These are phyloP conservation scores for Blastocladiella emersonii DNA, from an alignment of 371 early-diverging fungal genomes.

Conservation along the genomic window DNA sequence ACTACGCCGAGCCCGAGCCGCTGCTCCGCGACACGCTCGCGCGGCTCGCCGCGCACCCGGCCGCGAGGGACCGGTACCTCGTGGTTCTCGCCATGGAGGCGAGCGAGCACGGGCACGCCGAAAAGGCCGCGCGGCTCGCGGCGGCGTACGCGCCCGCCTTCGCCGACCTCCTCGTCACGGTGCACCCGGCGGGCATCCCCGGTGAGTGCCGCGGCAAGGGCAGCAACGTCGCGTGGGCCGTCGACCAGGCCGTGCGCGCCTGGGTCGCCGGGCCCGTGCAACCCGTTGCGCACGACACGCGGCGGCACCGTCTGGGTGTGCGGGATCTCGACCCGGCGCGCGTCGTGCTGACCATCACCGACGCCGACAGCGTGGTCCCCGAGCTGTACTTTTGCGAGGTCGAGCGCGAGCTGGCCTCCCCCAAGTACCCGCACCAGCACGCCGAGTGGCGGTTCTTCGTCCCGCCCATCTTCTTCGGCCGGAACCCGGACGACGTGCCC, in stretches of 20 bases:
- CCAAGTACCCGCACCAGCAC: slow-evolving; percentile 15
- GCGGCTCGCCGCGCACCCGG: slow-evolving; percentile 30
- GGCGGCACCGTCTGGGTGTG: slow-evolving; percentile 11
- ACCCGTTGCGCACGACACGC: slow-evolving; percentile 19
- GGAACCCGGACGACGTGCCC: slow-evolving; percentile 56
- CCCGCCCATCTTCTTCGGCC: slow-evolving; percentile 60
- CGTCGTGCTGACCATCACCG: slow-evolving; percentile 52
- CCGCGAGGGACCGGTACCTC: slow-evolving; percentile 23
- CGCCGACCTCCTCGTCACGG: slow-evolving; percentile 45
- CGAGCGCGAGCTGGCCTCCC: slow-evolving; percentile 10
- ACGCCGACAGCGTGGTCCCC: slow-evolving; percentile 51
- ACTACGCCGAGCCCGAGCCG: slow-evolving; percentile 43
- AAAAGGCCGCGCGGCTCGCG: slow-evolving; percentile 42
- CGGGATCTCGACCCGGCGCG: slow-evolving; percentile 24
- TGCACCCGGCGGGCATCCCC: slow-evolving; percentile 48
- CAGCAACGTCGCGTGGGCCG: slow-evolving; percentile 59
- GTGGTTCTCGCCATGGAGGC: slow-evolving; percentile 67
- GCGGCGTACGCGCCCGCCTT: slow-evolving; percentile 37
- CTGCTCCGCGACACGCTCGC: slow-evolving; percentile 28
- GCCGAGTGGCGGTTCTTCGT: slow-evolving; percentile 35
- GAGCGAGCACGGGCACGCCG: slow-evolving; percentile 33
- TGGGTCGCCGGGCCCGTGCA: slow-evolving; percentile 24
- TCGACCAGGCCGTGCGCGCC: slow-evolving; percentile 20
- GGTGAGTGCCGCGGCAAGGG: slow-evolving; percentile 67
- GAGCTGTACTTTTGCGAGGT: slow-evolving; percentile 32